Conservation (phyloP, 2,329 filamentous ascomycete genomes). For the Xylariaceae sp. region DNA sequence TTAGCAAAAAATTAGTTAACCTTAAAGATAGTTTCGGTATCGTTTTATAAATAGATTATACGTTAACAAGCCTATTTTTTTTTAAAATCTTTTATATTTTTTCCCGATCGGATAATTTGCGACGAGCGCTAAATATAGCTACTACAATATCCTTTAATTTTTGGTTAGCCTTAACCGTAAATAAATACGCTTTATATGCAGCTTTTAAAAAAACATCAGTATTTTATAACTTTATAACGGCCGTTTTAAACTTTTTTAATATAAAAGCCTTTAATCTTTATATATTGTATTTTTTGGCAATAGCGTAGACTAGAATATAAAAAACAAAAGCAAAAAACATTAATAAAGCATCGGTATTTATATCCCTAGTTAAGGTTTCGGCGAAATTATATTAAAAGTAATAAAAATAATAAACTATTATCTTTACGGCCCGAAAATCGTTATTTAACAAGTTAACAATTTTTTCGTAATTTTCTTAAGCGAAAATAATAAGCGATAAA, state of each 20-base stretch:
- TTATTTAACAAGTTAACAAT: background rate
- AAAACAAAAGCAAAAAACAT: background rate
- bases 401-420: slow-evolving; percentile 7
- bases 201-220: background rate
- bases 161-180: background rate
- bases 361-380: background rate
- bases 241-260: background rate
- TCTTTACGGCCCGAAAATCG: slow-evolving; percentile 1
- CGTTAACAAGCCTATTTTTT: background rate
- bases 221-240: background rate
- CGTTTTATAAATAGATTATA: slow-evolving; percentile 2
- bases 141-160: slow-evolving; percentile 4
- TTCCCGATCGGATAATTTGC: background rate
- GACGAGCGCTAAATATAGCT: background rate
- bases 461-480: background rate
- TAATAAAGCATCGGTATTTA: background rate
- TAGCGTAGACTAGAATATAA: slow-evolving; percentile 3
- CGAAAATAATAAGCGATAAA: background rate
- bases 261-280: background rate
- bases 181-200: background rate
- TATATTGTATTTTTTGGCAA: slow-evolving; percentile 5
- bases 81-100: background rate
- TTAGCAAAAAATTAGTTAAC: background rate
- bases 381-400: background rate
- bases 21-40: background rate